Conservation (phyloP, 169 alveolate genomes). For the Cryptosporidium ubiquitum region DNA sequence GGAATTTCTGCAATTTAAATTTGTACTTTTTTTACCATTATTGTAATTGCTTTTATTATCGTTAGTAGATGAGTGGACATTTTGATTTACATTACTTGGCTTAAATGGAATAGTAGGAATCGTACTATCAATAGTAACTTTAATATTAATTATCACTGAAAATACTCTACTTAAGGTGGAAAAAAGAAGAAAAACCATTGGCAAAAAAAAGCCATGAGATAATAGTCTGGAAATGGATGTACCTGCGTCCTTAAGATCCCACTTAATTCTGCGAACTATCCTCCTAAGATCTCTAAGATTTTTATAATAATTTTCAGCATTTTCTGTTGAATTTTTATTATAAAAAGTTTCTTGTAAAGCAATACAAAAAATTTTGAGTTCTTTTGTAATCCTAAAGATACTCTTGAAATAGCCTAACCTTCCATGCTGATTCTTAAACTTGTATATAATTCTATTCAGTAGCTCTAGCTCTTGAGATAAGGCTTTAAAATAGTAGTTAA, state of each 20-base stretch:
- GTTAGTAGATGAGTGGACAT: background rate
- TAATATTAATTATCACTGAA: background rate
- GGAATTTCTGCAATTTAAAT: background rate
- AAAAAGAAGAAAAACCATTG: slow-evolving; percentile 27
- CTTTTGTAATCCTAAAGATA: slow-evolving; percentile 30
- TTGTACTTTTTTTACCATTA: background rate
- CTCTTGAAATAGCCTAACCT: slow-evolving; percentile 40
- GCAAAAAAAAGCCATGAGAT: slow-evolving; percentile 52
- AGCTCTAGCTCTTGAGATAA: slow-evolving; percentile 22
- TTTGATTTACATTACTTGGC: background rate
- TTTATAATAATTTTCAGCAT: slow-evolving; percentile 2
- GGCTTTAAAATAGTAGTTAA: background rate
- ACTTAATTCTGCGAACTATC: slow-evolving; percentile 39
- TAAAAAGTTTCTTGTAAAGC: slow-evolving; percentile 37
- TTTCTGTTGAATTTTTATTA: slow-evolving; percentile 6
- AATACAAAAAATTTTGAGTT: slow-evolving; percentile 17
- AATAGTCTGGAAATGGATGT: slow-evolving; percentile 51
- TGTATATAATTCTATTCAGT: slow-evolving; percentile 33
- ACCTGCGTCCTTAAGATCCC: slow-evolving; percentile 65
- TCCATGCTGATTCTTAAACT: slow-evolving; percentile 71
- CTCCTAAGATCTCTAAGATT: slow-evolving; percentile 35
- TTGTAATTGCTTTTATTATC: too few relatives aligned
- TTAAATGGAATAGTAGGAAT: background rate
- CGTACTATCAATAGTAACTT: background rate
- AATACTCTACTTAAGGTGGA: slow-evolving; percentile 41